phyloP scores from a whole-genome alignment of 148 eudicot species.

The Fagopyrum tataricum region DNA sequence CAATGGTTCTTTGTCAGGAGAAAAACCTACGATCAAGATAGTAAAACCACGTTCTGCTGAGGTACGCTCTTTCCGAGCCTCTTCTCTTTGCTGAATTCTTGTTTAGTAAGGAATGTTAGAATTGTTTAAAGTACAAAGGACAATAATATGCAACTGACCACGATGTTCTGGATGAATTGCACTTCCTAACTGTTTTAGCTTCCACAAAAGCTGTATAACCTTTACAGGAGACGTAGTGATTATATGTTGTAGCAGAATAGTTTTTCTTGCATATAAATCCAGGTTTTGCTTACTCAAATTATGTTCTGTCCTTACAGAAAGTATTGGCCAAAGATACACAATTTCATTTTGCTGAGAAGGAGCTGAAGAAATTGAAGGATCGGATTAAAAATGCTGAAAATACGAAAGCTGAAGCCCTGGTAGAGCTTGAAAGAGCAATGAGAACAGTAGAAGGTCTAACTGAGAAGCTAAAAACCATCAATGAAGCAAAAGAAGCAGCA shows the following conservation, averaged over 20 bases:
- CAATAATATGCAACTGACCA: not conserved
- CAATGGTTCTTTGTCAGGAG: slow-evolving; percentile 79
- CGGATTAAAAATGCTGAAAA: slow-evolving; percentile 67
- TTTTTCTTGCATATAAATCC: not conserved
- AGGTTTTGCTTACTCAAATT: not conserved
- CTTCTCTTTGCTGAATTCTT: not conserved
- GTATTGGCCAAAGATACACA: slow-evolving; percentile 69
- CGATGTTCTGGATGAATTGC: not conserved
- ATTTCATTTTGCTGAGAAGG: slow-evolving; percentile 72
- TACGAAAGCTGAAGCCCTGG: slow-evolving; percentile 69
- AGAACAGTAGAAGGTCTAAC: slow-evolving; percentile 53
- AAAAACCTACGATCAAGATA: slow-evolving; percentile 55
- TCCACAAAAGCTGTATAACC: not conserved
- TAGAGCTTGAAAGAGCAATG: slow-evolving; percentile 66
- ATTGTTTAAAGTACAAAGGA: not conserved
- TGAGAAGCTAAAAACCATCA: slow-evolving; percentile 41
- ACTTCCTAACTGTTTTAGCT: not conserved
- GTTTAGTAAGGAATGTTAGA: not conserved
- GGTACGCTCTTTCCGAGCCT: slow-evolving; percentile 28
- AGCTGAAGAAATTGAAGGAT: slow-evolving; percentile 72
- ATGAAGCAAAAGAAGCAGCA: slow-evolving; percentile 47
- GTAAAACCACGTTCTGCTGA: slow-evolving; percentile 65
- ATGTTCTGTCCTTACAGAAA: slow-evolving; percentile 39
- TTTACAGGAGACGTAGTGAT: not conserved
- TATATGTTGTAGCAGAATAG: not conserved